These are phyloP conservation scores for Nectriaceae sp. DNA, from an alignment of 2,329 filamentous ascomycete genomes.

Conservation along the genomic window DNA sequence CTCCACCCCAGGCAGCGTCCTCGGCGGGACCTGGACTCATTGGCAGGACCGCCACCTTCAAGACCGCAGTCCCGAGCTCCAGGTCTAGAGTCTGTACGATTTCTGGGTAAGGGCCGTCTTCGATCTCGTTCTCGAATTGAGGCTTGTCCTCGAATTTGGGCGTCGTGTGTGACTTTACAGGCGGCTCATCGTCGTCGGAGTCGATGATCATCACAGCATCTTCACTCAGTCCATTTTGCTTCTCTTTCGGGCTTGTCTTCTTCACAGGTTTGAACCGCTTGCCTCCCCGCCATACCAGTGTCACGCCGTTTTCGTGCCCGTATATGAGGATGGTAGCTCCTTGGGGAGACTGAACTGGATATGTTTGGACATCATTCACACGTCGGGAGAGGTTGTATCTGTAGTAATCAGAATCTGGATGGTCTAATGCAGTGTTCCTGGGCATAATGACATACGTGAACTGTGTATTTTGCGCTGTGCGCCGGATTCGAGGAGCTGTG, in stretches of 20 bases:
- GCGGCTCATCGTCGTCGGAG: conserved; percentile 58
- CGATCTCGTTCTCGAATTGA: conserved; percentile 56
- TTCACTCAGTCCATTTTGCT: conserved; percentile 53
- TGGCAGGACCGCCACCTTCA: conserved; percentile 58
- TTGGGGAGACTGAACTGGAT: conserved; percentile 63
- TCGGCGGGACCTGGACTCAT: conserved; percentile 50
- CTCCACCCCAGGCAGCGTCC: conserved; percentile 49
- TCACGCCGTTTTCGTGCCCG: conserved; percentile 64
- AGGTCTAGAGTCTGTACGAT: conserved; percentile 63
- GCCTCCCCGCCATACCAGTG: conserved; percentile 64
- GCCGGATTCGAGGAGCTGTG: conserved; percentile 43
- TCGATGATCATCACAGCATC: conserved; percentile 65
- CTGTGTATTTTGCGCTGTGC: conserved; percentile 51
- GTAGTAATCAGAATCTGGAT: conserved; percentile 5
- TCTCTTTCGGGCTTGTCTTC: conserved; percentile 40
- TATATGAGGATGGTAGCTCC: conserved; percentile 65
- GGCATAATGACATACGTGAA: conserved; percentile 41
- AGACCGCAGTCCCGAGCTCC: conserved; percentile 56
- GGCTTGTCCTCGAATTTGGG: conserved; percentile 53
- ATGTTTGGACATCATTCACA: conserved; percentile 60
- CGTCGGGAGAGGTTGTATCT: conserved; percentile 63
- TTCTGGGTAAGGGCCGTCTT: conserved; percentile 54
- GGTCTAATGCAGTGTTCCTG: neutral
- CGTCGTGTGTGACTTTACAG: conserved; percentile 34
- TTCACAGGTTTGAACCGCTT: conserved; percentile 54